Evolutionary conservation across 2,329 filamentous ascomycete genomes (phyloP), one percentile per base, ranked within the genome.

Genomic region (Aspergillus fijiensis): DNA sequence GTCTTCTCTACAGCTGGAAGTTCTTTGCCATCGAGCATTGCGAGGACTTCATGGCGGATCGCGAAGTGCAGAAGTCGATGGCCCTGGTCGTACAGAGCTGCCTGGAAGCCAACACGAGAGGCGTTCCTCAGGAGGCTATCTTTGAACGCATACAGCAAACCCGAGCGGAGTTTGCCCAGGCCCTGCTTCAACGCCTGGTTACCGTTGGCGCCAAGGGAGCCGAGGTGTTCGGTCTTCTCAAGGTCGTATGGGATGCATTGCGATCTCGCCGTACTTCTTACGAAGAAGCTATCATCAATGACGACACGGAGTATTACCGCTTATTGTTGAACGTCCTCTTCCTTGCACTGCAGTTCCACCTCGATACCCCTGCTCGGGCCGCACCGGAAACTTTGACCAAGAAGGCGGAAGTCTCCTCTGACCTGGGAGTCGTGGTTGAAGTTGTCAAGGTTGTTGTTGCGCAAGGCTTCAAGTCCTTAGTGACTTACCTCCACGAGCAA

Each of bases 1-100:
- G 87, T 49, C 85, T 99, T 19, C 89, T 97, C 64, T 87, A 91
- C 68, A 90, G 91, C 58, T 98, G 94, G 92, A 93, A 96, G 73
- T 88, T 91, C 60, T 82, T 99, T 9, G 85, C 94, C 14, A 83
- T 95, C 53, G 94, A 97, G 70, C 83, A 99, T 52, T 91, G 89
- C 72, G 86, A 86, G n/a, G 79, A 83, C 47, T 81, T 84, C 39
- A 77, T 79, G 55, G 78, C 80, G 19, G 81, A 85, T 55, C 74
- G 79, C 45, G 79, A 82, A 25, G 80, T 94, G 4, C 85, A 88
- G 58, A 87, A 85, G 67, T 84, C 90, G 58, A 87, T 96, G 79
- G 80, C 91, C 33, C 84, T 88, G 60, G 89, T 96, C 51, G 87
- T 90, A 7, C 84, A 87, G 64, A 88, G 91, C 67, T 96, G 92